Conservation (phyloP, 371 early-diverging fungal genomes). For the Actinomortierella ambigua region DNA sequence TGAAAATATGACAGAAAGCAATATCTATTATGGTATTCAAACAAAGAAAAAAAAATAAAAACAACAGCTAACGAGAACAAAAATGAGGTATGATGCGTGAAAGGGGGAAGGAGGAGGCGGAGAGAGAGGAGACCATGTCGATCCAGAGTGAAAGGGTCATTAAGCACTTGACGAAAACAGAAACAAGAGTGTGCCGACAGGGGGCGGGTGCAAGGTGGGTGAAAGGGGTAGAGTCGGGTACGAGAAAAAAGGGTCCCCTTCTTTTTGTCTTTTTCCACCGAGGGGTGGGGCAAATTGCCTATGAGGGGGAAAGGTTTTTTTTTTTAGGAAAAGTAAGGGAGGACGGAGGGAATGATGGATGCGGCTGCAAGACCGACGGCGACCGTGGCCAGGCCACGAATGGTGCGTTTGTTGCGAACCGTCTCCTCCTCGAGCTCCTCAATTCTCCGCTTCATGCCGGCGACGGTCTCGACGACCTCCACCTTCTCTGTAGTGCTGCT, state of each 20-base stretch:
- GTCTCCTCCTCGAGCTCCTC: slow-evolving; percentile 40
- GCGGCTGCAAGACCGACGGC: slow-evolving; percentile 38
- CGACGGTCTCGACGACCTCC: slow-evolving; percentile 17
- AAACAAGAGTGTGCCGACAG: no score
- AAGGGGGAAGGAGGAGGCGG: no score
- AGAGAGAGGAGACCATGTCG: no score
- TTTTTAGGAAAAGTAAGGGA: slow-evolving; percentile 43
- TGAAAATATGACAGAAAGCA: no score
- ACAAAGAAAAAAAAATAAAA: no score
- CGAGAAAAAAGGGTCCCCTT: slow-evolving; percentile 11
- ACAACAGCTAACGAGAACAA: no score
- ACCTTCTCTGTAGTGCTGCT: slow-evolving; percentile 20
- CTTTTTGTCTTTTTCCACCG: not conserved
- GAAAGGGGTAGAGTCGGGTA: slow-evolving; percentile 8
- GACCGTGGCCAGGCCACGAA: slow-evolving; percentile 37
- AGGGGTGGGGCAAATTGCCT: not conserved
- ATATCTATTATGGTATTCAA: no score
- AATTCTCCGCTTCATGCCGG: slow-evolving; percentile 38
- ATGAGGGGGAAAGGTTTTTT: not conserved
- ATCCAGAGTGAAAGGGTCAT: no score
- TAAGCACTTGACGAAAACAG: no score
- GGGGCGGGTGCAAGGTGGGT: no score
- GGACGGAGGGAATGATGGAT: slow-evolving; percentile 38
- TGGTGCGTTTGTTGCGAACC: slow-evolving; percentile 29
- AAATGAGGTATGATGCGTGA: no score